Evolutionary conservation across 768 basidiomycete species (phyloP).

Genomic region (Leccinum uliginosum): DNA sequence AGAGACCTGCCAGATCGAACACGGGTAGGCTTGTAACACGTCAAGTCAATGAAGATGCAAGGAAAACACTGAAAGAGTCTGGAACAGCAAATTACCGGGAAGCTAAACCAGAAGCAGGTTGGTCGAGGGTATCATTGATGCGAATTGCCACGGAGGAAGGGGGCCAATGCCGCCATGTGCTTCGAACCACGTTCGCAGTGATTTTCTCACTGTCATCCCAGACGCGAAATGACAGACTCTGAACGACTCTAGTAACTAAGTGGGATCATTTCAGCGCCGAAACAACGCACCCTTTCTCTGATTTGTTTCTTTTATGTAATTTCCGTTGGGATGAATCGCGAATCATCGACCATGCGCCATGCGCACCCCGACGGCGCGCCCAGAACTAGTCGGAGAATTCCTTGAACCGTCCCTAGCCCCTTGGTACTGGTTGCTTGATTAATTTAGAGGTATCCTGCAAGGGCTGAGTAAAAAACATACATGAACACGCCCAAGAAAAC

Average conservation of each 20-base stretch:
- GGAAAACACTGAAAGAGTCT: neutral
- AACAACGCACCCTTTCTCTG: conserved; percentile 1
- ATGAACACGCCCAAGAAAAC: neutral
- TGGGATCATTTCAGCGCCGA: conserved; percentile 1
- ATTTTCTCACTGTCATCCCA: neutral
- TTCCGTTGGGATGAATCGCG: conserved; percentile 4
- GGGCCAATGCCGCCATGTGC: neutral
- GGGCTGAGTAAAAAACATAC: conserved; percentile 2
- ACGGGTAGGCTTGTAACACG: neutral
- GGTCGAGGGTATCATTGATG: neutral
- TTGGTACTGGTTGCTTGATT: conserved; percentile 1
- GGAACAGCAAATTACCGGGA: neutral
- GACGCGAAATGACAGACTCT: neutral
- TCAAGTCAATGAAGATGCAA: neutral
- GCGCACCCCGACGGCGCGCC: conserved; percentile 1
- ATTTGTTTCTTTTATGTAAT: neutral
- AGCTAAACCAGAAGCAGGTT: neutral
- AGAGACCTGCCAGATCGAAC: neutral
- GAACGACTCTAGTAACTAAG: neutral
- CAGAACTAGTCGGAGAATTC: neutral
- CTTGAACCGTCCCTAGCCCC: neutral
- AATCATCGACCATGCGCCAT: conserved; percentile 3
- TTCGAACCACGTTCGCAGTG: neutral
- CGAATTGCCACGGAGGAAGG: neutral
- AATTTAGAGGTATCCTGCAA: neutral